phyloP scores from a whole-genome alignment of 1,284 basidiomycete genomes.

The Phellopilus nigrolimitatus region DNA sequence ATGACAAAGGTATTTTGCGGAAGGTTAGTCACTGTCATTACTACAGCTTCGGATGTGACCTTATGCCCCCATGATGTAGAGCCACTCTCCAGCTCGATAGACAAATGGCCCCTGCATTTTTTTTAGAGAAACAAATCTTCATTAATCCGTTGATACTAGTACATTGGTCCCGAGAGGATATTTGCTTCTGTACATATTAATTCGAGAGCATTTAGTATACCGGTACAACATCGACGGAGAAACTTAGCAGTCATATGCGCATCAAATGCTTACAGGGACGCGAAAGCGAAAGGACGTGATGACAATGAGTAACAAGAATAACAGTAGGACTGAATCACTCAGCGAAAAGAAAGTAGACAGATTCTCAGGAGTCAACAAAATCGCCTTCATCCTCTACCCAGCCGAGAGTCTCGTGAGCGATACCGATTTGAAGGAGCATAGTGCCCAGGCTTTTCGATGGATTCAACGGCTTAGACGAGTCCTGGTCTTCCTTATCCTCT shows the following conservation, averaged over 20 bases:
- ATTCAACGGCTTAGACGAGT: conserved; percentile 10
- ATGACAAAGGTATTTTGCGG: conserved; percentile 8
- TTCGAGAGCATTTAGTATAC: not conserved
- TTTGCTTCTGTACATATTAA: conserved; percentile 7
- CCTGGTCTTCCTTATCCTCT: conserved; percentile 18
- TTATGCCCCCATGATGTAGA: not conserved
- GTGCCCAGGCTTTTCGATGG: conserved; percentile 58
- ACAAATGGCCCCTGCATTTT: not conserved
- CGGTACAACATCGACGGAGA: not conserved
- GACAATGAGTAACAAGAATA: not conserved
- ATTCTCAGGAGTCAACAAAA: conserved; percentile 41
- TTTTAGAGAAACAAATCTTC: too few species aligned
- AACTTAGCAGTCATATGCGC: not conserved
- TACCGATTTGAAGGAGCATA: conserved; percentile 66
- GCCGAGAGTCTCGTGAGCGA: conserved; percentile 61
- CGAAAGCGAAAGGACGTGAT: not conserved
- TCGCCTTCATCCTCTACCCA: conserved; percentile 67
- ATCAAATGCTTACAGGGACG: not conserved
- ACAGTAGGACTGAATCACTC: not conserved
- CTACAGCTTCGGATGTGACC: not conserved
- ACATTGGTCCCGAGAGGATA: too few species aligned
- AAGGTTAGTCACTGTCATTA: conserved; percentile 10
- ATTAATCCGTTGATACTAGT: too few species aligned
- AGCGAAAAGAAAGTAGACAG: not conserved
- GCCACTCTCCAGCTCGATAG: not conserved